Percentiles rank a stretch among this genome's conserved stretches.
phyloP scores from a whole-genome alignment of 192 early-diverging fungal genomes.

The Rhizophagus prolifer region DNA sequence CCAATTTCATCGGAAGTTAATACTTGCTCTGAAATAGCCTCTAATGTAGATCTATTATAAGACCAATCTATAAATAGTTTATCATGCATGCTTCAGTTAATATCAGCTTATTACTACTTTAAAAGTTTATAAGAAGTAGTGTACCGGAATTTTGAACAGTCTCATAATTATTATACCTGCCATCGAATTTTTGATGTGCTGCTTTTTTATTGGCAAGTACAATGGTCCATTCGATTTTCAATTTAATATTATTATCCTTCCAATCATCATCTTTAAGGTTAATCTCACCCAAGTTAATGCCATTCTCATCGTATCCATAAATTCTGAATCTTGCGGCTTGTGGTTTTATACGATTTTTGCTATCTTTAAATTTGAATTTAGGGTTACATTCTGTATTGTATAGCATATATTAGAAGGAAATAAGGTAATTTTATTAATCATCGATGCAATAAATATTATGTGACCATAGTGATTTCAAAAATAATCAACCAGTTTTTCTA shows the following conservation, averaged over 20 bases:
- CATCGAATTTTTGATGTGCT: background rate
- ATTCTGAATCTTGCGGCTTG: constrained; percentile 25
- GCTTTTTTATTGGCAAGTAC: constrained; percentile 26
- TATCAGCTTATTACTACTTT: background rate
- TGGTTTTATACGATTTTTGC: background rate
- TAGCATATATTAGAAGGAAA: background rate
- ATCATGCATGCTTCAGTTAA: background rate
- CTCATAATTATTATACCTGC: no score
- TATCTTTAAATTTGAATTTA: constrained; percentile 3
- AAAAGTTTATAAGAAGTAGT: background rate
- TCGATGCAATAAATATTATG: background rate
- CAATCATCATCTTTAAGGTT: background rate
- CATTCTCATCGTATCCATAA: constrained; percentile 19
- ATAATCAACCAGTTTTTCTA: background rate
- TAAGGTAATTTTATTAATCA: no score
- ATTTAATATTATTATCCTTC: background rate
- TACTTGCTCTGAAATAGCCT: background rate
- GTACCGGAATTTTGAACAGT: constrained; percentile 4
- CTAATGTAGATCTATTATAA: background rate
- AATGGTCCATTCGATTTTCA: constrained; percentile 17
- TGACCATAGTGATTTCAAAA: background rate
- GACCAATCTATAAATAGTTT: constrained; percentile 23
- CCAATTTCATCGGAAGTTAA: constrained; percentile 1
- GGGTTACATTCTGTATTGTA: background rate
- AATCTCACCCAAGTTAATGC: background rate